Evolutionary conservation across 1,284 basidiomycete genomes (phyloP).

Genomic region (Mrakiaceae sp.): DNA sequence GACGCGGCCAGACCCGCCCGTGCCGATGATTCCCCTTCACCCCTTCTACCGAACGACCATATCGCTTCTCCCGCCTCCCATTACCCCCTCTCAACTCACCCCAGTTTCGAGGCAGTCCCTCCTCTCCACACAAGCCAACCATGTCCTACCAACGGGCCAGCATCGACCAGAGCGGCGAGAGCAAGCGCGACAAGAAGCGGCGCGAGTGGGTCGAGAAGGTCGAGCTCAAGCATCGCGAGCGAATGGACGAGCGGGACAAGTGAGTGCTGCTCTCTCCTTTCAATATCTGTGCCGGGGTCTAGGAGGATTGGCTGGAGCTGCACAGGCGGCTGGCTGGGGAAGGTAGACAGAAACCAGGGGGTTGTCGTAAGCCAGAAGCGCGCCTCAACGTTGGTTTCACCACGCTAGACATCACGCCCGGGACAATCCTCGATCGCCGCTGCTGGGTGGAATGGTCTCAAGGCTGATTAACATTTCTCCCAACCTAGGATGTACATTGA

Average conservation of each 20-base stretch:
- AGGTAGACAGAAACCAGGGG: background rate
- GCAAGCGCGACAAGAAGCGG: conserved; percentile 40
- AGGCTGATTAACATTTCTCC: background rate
- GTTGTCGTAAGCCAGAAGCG: background rate
- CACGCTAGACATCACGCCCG: background rate
- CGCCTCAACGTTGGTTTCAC: background rate
- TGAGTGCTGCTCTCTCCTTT: conserved; percentile 22
- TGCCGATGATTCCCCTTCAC: no score
- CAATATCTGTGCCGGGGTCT: no score
- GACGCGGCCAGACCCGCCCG: no score
- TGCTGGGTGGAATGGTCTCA: background rate
- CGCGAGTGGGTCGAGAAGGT: conserved; percentile 42
- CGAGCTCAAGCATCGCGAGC: conserved; percentile 38
- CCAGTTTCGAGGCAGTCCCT: no score
- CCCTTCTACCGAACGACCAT: no score
- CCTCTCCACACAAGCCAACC: no score
- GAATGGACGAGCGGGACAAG: conserved; percentile 37
- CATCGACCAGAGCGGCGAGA: conserved; percentile 21
- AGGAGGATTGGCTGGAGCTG: background rate
- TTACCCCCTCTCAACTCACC: no score
- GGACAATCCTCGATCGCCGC: background rate
- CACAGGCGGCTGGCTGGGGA: background rate
- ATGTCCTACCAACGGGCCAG: no score
- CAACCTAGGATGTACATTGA: conserved; percentile 32
- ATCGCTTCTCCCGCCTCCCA: no score